A percentile compares a stretch with the other conserved stretches of the same genome.
Conservation (phyloP, 495 filamentous ascomycete species). For the Penicillium parvum region DNA sequence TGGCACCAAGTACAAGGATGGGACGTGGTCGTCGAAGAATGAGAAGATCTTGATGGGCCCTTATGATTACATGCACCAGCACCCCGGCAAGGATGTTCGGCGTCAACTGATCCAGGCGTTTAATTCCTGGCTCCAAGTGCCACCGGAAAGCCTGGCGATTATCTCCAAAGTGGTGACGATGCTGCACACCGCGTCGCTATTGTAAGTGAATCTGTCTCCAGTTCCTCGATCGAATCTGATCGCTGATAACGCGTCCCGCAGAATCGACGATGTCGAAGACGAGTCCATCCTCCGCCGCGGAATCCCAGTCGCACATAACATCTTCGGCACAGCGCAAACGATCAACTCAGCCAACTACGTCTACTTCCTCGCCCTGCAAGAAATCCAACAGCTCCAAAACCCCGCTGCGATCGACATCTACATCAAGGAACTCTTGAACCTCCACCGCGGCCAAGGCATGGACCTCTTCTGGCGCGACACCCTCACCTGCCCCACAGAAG, state of each 20-base stretch:
- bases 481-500: conserved; percentile 86
- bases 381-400: conserved; percentile 72
- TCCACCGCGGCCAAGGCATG: conserved; percentile 96
- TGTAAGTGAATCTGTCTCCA: conserved; percentile 42
- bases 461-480: conserved; percentile 97
- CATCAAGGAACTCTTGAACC: conserved; percentile 84
- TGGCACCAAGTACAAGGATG: conserved; percentile 48
- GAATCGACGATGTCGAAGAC: conserved; percentile 90
- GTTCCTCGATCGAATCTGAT: background rate
- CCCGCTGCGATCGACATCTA: conserved; percentile 69
- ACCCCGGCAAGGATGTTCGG: conserved; percentile 91
- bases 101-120: conserved; percentile 83
- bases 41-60: conserved; percentile 79
- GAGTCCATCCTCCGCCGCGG: conserved; percentile 78
- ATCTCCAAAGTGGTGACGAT: conserved; percentile 88
- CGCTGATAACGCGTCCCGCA: conserved; percentile 15
- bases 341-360: conserved; percentile 98
- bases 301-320: conserved; percentile 85
- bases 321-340: conserved; percentile 93
- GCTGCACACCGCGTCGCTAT: conserved; percentile 88
- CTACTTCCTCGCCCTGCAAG: conserved; percentile 85
- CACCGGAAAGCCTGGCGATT: conserved; percentile 65
- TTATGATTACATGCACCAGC: conserved; percentile 78
- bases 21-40: conserved; percentile 64
- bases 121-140: conserved; percentile 85